These are phyloP conservation scores for Talaromyces funiculosus DNA, from an alignment of 2,329 filamentous ascomycete species.

Conservation along the genomic window DNA sequence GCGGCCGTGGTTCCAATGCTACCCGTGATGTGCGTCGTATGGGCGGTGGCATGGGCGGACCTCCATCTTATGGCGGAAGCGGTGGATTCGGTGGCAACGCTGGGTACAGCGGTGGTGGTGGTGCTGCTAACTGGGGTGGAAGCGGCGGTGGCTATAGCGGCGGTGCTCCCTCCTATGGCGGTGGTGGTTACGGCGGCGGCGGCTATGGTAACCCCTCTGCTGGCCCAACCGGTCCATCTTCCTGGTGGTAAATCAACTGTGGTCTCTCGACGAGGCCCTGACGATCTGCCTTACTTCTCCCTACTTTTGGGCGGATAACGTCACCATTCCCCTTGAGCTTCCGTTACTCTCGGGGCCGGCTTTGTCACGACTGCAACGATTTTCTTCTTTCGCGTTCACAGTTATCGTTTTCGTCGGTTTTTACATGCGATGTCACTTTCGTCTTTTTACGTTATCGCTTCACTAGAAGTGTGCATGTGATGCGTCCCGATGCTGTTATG, in stretches of 20 bases:
- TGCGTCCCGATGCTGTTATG: conserved; percentile 29
- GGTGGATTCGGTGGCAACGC: conserved; percentile 24
- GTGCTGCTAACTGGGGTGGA: conserved; percentile 24
- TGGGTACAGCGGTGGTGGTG: conserved; percentile 22
- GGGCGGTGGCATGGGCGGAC: conserved; percentile 36
- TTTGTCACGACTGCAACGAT: conserved; percentile 44
- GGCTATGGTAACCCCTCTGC: conserved; percentile 44
- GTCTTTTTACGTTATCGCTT: conserved; percentile 24
- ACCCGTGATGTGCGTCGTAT: conserved; percentile 89
- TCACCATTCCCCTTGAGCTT: conserved; percentile 28
- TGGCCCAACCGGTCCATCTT: conserved; percentile 45
- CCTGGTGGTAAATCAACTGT: conserved; percentile 47
- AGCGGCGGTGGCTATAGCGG: conserved; percentile 12
- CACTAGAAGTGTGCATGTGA: conserved; percentile 35
- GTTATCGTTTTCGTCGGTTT: conserved; percentile 20
- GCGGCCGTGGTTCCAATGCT: conserved; percentile 56
- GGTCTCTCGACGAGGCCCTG: conserved; percentile 37
- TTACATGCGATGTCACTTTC: conserved; percentile 18
- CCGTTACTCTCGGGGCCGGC: conserved; percentile 30
- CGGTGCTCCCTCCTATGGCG: conserved; percentile 25
- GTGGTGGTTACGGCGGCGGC: conserved; percentile 29
- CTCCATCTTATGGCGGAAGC: conserved; percentile 32
- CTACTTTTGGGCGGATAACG: conserved; percentile 34
- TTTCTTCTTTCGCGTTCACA: conserved; percentile 20
- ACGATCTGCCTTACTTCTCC: conserved; percentile 29